Base-by-base conservation (phyloP, 1,139 yeast species). In the Yamadazyma aaseri region DNA sequence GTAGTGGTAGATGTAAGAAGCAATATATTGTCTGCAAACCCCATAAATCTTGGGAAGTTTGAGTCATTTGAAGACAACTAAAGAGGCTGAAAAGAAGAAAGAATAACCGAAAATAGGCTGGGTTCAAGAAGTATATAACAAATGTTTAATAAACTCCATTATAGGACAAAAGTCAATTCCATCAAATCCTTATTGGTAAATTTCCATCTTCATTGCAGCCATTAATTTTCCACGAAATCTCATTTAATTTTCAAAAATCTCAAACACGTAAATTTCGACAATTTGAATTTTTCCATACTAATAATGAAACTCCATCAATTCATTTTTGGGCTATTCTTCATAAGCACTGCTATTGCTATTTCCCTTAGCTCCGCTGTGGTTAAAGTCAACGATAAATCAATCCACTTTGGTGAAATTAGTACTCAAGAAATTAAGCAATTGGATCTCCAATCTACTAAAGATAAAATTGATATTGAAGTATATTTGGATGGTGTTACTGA, bases 371-470 rank as follows among this genome's bases (percentile, higher is more conserved):
- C 51, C 32, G 72, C 71, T 3, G 40, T 53, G 6, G 50, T 65
- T 25, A 51, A 49, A 24, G 54, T 63, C 28, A 58, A 56, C 28
- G 53, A 49, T 17, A 41, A 54, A 14, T 33, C 44, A 10, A 50
- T 63, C 26, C 49, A 53, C 23, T 53, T 58, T 39, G 73, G 72
- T 3, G 72, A 65, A 44, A 40, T 65, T 30, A 54, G 56, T 36
- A 65, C 72, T 11, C 62, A 53, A 35, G 66, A 61, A 42, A 50
- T 65, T 36, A 61, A 57, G 39, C 60, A 47, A 36, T 50, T 68
- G 31, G 28, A 54, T 3, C 38, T 69, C 31, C 63, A 60, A 17
- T 42, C 60, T 3, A 53, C 62, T 20, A 63, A 58, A 41, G 73
- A 67, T 38, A 52, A 47, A 32, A 44, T 65, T 24, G 57, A 55